Evolutionary conservation across 2,329 filamentous ascomycete species (phyloP).

Genomic region (Colletotrichum lini): DNA sequence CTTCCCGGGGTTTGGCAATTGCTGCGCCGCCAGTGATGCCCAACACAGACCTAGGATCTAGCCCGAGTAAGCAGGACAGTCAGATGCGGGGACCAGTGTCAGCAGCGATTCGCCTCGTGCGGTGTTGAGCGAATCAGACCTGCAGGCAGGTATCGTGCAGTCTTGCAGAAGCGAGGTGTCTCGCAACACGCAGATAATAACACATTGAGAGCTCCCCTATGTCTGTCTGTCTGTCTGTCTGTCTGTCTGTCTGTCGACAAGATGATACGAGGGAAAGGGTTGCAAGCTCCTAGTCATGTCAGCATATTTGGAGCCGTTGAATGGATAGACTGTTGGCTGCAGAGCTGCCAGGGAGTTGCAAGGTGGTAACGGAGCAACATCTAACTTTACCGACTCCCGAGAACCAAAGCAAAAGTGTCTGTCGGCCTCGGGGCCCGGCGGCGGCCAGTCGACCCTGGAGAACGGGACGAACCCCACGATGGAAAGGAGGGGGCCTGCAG

Average conservation of each 20-base stretch:
- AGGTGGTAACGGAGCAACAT: too few species aligned
- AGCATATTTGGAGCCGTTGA: too few species aligned
- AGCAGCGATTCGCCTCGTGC: not conserved
- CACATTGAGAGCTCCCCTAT: not conserved
- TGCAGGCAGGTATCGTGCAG: not conserved
- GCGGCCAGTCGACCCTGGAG: not conserved
- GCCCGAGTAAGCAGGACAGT: not conserved
- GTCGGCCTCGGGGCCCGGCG: too few species aligned
- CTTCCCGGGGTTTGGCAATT: not conserved
- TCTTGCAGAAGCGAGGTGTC: too few species aligned
- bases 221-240: too few species aligned
- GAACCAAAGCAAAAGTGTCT: too few species aligned
- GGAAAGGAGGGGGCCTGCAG: slow-evolving; percentile 16
- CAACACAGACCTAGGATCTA: not conserved
- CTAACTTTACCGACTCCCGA: too few species aligned
- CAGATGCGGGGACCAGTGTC: not conserved
- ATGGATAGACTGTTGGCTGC: too few species aligned
- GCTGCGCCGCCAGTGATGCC: not conserved
- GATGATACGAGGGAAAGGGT: too few species aligned
- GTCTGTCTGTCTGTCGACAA: too few species aligned
- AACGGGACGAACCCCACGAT: not conserved
- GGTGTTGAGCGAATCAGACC: not conserved
- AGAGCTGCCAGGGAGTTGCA: too few species aligned
- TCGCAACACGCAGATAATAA: not conserved
- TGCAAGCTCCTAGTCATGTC: too few species aligned